A percentile compares a stretch with the other conserved stretches of the same genome.
phyloP scores from a whole-genome alignment of 495 filamentous ascomycete species.

The Clavariopsis aquatica region DNA sequence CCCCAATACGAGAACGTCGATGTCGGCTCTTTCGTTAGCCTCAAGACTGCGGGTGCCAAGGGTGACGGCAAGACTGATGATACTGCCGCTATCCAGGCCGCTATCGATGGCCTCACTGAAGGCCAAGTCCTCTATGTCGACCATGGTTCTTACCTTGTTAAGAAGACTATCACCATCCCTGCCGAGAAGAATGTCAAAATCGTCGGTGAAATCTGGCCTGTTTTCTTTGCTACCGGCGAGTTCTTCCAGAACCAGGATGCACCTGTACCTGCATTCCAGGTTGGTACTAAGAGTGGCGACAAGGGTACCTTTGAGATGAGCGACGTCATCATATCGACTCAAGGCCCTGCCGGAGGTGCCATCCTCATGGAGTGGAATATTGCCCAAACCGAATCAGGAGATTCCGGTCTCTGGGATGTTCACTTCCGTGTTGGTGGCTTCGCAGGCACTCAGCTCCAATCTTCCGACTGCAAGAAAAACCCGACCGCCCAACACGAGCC shows the following conservation, averaged over 20 bases:
- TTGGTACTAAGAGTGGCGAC: slow-evolving; percentile 56
- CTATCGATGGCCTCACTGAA: slow-evolving; percentile 47
- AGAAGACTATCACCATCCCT: slow-evolving; percentile 45
- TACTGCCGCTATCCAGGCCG: slow-evolving; percentile 52
- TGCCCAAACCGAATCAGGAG: slow-evolving; percentile 44
- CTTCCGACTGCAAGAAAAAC: slow-evolving; percentile 45
- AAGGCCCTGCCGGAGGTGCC: slow-evolving; percentile 67
- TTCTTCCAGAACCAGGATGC: slow-evolving; percentile 62
- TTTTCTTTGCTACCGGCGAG: slow-evolving; percentile 64
- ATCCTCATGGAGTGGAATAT: slow-evolving; percentile 77
- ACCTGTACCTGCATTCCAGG: slow-evolving; percentile 64
- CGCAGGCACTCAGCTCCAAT: slow-evolving; percentile 47
- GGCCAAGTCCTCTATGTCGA: slow-evolving; percentile 54
- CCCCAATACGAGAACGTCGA: slow-evolving; percentile 63
- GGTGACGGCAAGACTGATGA: slow-evolving; percentile 77
- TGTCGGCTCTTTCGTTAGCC: slow-evolving; percentile 59
- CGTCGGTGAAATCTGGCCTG: slow-evolving; percentile 57
- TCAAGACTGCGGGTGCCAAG: slow-evolving; percentile 58
- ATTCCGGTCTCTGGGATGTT: slow-evolving; percentile 49
- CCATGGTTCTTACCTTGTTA: slow-evolving; percentile 47
- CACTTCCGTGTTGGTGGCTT: slow-evolving; percentile 53
- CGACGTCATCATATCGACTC: slow-evolving; percentile 62
- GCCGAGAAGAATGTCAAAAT: slow-evolving; percentile 42
- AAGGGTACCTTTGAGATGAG: slow-evolving; percentile 58
- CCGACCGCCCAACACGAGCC: slow-evolving; percentile 26